These are phyloP conservation scores for Pleurotus cornucopiae DNA, from an alignment of 768 basidiomycete species.

Conservation along the genomic window DNA sequence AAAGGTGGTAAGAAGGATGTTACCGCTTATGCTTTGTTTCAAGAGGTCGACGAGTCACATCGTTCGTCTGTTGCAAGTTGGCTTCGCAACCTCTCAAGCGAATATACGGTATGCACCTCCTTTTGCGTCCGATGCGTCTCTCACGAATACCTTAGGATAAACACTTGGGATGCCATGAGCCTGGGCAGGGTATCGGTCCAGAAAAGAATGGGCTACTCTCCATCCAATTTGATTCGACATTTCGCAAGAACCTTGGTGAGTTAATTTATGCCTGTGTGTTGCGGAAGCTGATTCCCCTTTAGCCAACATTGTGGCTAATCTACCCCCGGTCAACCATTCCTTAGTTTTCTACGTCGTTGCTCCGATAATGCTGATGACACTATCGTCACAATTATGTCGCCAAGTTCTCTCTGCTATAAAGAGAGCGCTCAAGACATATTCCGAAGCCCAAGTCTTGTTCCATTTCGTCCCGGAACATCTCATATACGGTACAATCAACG, in stretches of 20 bases:
- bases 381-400: slow-evolving; percentile 64
- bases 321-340: slow-evolving; percentile 33
- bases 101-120: slow-evolving; percentile 52
- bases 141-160: slow-evolving; percentile 41
- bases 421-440: slow-evolving; percentile 44
- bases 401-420: slow-evolving; percentile 63
- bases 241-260: slow-evolving; percentile 65
- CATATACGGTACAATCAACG: slow-evolving; percentile 43
- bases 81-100: slow-evolving; percentile 47
- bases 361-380: slow-evolving; percentile 55
- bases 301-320: slow-evolving; percentile 48
- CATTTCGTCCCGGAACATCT: slow-evolving; percentile 72
- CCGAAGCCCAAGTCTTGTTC: slow-evolving; percentile 53
- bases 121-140: slow-evolving; percentile 4
- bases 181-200: slow-evolving; percentile 45
- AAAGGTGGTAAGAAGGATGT: slow-evolving; percentile 69
- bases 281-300: slow-evolving; percentile 7
- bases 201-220: slow-evolving; percentile 54
- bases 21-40: slow-evolving; percentile 63
- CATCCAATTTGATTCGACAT: slow-evolving; percentile 58
- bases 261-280: background rate
- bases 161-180: slow-evolving; percentile 53
- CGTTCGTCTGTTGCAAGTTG: slow-evolving; percentile 50
- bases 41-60: slow-evolving; percentile 50
- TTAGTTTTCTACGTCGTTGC: slow-evolving; percentile 68